Evolutionary conservation across 345 rosid genomes (phyloP).

Genomic region (Litchi chinensis): DNA sequence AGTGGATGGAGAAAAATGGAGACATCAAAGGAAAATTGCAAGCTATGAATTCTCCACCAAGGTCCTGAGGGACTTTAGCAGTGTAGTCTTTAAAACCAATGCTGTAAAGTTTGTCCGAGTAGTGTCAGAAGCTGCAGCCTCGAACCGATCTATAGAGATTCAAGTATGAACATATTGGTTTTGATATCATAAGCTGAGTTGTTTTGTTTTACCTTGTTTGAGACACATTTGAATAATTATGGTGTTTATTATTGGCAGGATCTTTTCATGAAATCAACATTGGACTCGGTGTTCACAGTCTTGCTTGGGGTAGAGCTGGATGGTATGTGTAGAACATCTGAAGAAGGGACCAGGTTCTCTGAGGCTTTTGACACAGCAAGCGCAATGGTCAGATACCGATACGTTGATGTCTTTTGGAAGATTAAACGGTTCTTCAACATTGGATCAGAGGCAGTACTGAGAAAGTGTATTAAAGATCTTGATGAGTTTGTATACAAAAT

Average conservation of each 20-base stretch:
- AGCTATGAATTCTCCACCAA: constrained; percentile 42
- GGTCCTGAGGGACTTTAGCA: constrained; percentile 37
- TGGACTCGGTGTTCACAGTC: constrained; percentile 33
- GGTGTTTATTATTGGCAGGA: constrained; percentile 20
- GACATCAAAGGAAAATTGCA: constrained; percentile 38
- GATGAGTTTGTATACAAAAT: constrained; percentile 27
- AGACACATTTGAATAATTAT: background rate
- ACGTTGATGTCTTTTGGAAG: constrained; percentile 28
- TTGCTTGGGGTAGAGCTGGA: constrained; percentile 32
- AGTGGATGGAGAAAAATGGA: constrained; percentile 51
- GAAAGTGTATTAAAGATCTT: constrained; percentile 20
- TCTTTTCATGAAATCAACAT: constrained; percentile 29
- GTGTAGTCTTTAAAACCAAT: constrained; percentile 30
- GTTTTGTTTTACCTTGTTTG: background rate
- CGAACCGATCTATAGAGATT: constrained; percentile 26
- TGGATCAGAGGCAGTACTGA: constrained; percentile 29
- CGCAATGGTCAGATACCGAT: constrained; percentile 10
- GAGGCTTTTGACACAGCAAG: constrained; percentile 29
- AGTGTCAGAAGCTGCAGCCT: constrained; percentile 26
- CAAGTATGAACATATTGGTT: constrained; percentile 19
- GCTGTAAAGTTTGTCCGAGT: constrained; percentile 32
- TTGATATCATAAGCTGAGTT: background rate
- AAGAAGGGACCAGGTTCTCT: constrained; percentile 20
- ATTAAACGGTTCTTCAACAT: constrained; percentile 30
- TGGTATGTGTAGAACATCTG: constrained; percentile 18